Percentiles rank a stretch among this genome's conserved stretches.
Evolutionary conservation across 1,284 basidiomycete species (phyloP).

Genomic region (Neonothopanus nambi): DNA sequence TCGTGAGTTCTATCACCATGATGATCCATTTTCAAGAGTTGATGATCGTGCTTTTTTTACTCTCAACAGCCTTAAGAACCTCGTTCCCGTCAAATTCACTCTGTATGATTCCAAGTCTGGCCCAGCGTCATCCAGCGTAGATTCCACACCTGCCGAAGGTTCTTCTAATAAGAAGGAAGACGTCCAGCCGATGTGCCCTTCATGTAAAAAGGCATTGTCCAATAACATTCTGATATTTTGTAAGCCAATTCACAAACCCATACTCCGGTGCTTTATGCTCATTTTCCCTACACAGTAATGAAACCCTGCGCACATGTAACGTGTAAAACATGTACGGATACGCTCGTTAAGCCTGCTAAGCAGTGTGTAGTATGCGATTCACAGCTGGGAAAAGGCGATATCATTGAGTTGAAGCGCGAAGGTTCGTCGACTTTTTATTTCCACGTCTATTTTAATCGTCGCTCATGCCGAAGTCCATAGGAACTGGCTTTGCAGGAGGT

Average conservation of each 20-base stretch:
- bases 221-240: constrained; percentile 73
- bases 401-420: constrained; percentile 80
- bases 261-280: not conserved
- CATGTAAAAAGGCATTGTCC: constrained; percentile 83
- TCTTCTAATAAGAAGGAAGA: constrained; percentile 49
- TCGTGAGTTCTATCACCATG: constrained; percentile 49
- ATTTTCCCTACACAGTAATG: constrained; percentile 48
- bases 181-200: constrained; percentile 77
- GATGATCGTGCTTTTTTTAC: not conserved
- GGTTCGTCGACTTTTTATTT: constrained; percentile 45
- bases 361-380: constrained; percentile 85
- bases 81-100: constrained; percentile 77
- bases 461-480: no score
- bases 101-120: constrained; percentile 41
- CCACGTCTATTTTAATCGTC: not conserved
- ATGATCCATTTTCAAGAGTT: constrained; percentile 3
- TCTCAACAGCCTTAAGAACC: constrained; percentile 62
- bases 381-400: constrained; percentile 58
- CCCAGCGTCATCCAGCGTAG: constrained; percentile 29
- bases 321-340: constrained; percentile 85
- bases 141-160: constrained; percentile 42
- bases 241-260: constrained; percentile 41
- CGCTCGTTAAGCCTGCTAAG: constrained; percentile 70
- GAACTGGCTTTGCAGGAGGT: constrained; percentile 87
- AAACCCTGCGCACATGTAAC: constrained; percentile 83